Evolutionary conservation across 1,284 basidiomycete species (phyloP).

Genomic region (Phellinidium pouzarii): DNA sequence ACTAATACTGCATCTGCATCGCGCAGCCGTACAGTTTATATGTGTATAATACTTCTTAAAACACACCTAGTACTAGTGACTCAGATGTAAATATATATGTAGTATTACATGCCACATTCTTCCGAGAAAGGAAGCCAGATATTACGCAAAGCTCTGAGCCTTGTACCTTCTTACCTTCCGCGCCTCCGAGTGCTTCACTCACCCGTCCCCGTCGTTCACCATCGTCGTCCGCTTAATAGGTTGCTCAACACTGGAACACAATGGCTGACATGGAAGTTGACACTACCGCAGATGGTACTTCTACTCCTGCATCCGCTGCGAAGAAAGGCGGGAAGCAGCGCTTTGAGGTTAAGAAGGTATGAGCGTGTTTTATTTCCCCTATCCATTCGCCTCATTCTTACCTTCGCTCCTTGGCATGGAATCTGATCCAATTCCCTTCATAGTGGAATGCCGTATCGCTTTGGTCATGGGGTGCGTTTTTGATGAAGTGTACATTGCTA

Average conservation of each 20-base stretch:
- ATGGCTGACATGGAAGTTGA: constrained; percentile 32
- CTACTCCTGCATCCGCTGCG: constrained; percentile 33
- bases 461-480: constrained; percentile 87
- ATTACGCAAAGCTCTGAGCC: too few relatives aligned
- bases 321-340: constrained; percentile 62
- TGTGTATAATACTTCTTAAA: background rate
- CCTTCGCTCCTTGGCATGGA: constrained; percentile 13
- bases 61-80: background rate
- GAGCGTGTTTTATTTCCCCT: constrained; percentile 16
- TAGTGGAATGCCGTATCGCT: constrained; percentile 96
- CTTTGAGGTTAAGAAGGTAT: constrained; percentile 95
- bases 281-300: constrained; percentile 35
- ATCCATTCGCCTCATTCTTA: constrained; percentile 1
- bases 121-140: too few relatives aligned
- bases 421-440: constrained; percentile 18
- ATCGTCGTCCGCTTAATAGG: background rate
- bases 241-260: background rate
- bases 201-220: background rate
- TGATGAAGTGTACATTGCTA: background rate
- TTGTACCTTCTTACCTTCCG: too few relatives aligned
- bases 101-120: too few relatives aligned
- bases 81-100: too few relatives aligned
- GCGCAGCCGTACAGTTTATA: too few relatives aligned
- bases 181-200: too few relatives aligned
- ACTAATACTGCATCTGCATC: too few relatives aligned